Conservation (phyloP, 2,329 filamentous ascomycete species). For the Xylariaceae sp. region DNA sequence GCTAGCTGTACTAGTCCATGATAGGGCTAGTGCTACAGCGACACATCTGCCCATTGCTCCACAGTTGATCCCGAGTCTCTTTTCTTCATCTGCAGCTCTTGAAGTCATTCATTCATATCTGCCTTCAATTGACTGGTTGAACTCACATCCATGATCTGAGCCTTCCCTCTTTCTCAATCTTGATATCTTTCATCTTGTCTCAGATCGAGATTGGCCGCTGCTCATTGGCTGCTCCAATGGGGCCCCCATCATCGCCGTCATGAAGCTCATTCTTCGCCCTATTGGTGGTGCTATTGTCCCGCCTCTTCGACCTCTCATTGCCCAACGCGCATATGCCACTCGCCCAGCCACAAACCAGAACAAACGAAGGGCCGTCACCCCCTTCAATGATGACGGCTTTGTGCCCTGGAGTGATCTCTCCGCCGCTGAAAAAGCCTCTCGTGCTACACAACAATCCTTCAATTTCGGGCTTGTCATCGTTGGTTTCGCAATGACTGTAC, state of each 20-base stretch:
- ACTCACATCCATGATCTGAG: too few species aligned
- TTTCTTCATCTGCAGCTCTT: too few species aligned
- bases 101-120: too few species aligned
- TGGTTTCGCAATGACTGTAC: slow-evolving; percentile 72
- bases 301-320: slow-evolving; percentile 35
- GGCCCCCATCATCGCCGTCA: slow-evolving; percentile 38
- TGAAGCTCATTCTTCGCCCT: slow-evolving; percentile 42
- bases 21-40: slow-evolving; percentile 12
- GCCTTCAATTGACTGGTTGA: too few species aligned
- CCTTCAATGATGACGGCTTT: slow-evolving; percentile 80
- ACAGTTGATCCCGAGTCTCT: slow-evolving; percentile 16
- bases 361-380: slow-evolving; percentile 68
- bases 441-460: slow-evolving; percentile 85
- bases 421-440: slow-evolving; percentile 70
- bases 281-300: slow-evolving; percentile 34
- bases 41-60: slow-evolving; percentile 11
- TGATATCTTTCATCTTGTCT: too few species aligned
- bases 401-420: slow-evolving; percentile 79
- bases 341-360: slow-evolving; percentile 41
- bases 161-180: too few species aligned
- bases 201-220: too few species aligned
- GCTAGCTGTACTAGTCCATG: slow-evolving; percentile 10
- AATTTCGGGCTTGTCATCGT: slow-evolving; percentile 76
- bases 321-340: slow-evolving; percentile 55
- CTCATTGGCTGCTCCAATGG: slow-evolving; percentile 28